Evolutionary conservation across 371 early-diverging fungal genomes (phyloP).

Genomic region (Lichtheimia hyalospora): DNA sequence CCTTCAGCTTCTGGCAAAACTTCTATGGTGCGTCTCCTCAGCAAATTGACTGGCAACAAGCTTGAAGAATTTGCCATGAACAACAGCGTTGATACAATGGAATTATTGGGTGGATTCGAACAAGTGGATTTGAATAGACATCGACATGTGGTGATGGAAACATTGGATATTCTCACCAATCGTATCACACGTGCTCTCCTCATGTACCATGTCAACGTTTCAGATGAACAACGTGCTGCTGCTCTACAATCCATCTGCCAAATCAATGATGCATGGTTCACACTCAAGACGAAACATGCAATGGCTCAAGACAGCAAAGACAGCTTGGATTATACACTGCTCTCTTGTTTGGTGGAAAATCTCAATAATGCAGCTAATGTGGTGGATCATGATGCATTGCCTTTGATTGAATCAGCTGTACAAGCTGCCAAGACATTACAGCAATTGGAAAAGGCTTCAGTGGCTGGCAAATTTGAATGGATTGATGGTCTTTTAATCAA

Average conservation of each 20-base stretch:
- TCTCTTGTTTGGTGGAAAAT: slow-evolving; percentile 30
- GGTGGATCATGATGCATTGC: slow-evolving; percentile 23
- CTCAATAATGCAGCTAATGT: slow-evolving; percentile 19
- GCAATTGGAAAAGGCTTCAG: slow-evolving; percentile 52
- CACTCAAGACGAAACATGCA: slow-evolving; percentile 34
- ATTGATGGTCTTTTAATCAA: slow-evolving; percentile 94
- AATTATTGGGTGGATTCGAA: slow-evolving; percentile 96
- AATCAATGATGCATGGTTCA: slow-evolving; percentile 44
- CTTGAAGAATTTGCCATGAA: slow-evolving; percentile 95
- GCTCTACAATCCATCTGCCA: slow-evolving; percentile 33
- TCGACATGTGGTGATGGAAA: slow-evolving; percentile 56
- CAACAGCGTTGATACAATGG: slow-evolving; percentile 92
- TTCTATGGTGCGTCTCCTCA: slow-evolving; percentile 79
- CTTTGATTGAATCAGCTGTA: slow-evolving; percentile 12
- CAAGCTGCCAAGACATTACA: slow-evolving; percentile 32
- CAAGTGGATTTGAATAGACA: slow-evolving; percentile 90
- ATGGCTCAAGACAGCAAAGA: slow-evolving; percentile 13
- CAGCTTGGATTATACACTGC: slow-evolving; percentile 33
- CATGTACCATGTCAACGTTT: slow-evolving; percentile 20
- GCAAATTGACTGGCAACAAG: slow-evolving; percentile 76
- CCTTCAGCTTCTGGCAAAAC: slow-evolving; percentile 89
- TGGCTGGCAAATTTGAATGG: slow-evolving; percentile 93
- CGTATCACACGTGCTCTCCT: slow-evolving; percentile 31
- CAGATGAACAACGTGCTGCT: slow-evolving; percentile 15
- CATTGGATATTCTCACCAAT: slow-evolving; percentile 24